Base-by-base conservation (phyloP, 148 eudicot species). In the Heliosperma pusillum region DNA sequence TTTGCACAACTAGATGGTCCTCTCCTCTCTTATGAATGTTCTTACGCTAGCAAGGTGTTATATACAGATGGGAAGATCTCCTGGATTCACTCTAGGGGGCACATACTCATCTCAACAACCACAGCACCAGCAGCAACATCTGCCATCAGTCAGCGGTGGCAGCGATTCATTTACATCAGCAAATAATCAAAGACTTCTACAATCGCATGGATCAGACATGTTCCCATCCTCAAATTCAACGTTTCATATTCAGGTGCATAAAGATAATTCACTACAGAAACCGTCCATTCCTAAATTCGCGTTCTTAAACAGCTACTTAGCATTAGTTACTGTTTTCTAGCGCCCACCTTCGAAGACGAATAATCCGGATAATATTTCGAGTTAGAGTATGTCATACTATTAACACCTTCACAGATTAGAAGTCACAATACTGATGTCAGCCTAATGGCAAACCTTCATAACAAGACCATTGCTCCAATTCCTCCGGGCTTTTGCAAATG, bases 21-120 rank as follows among this genome's bases (percentile, higher is more conserved):
- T 19, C 77, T 5, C 15, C 17, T n/a, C 36, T n/a, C 42, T 27
- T 26, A 13, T 20, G 29, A 22, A 24, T 77, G 27, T 47, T 61
- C 69, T 77, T 61, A 52, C 24, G 19, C 45, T 71, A 9, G 20
- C 33, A 53, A 78, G 63, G 70, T 36, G 27, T 64, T 58, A 20
- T 80, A 30, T 77, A 25, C 83, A 89, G 93, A 82, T 85, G 78
- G 93, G 87, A 75, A 85, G 90, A 58, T 87, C 90, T 58, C 24
- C 82, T 69, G 93, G 87, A 65, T 85, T 89, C 71, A 84, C 67
- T 75, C 70, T 84, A 68, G 86, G 90, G 21, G 85, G 88, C 76
- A 62, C 82, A 15, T 85, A 78, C 74, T 69, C 87, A 66, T 81
- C 89, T 26, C 87, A 86, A 60, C 86, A 77, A 66, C 85, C 44